These are phyloP conservation scores for Phialemonium atrogriseum DNA, from an alignment of 2,329 filamentous ascomycete genomes.

Conservation along the genomic window DNA sequence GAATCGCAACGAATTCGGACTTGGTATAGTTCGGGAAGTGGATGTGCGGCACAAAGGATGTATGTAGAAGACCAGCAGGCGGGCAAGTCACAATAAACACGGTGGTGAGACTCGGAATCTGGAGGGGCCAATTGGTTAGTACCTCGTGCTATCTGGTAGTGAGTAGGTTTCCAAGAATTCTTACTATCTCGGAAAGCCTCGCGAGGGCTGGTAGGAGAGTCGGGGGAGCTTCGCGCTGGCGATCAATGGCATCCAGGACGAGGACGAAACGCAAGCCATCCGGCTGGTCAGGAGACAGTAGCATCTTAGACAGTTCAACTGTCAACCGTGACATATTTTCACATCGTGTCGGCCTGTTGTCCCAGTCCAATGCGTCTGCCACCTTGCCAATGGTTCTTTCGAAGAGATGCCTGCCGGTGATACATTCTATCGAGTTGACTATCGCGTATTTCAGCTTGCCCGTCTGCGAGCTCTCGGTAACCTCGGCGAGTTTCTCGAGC, in stretches of 20 bases:
- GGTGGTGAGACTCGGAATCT: constrained; percentile 73
- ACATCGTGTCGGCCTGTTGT: constrained; percentile 53
- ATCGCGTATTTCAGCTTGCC: constrained; percentile 45
- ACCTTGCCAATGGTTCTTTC: constrained; percentile 60
- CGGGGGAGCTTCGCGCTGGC: constrained; percentile 68
- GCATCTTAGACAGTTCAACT: constrained; percentile 60
- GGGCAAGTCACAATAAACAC: constrained; percentile 71
- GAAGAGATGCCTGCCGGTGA: constrained; percentile 69
- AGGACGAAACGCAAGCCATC: constrained; percentile 59
- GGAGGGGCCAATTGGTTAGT: constrained; percentile 5
- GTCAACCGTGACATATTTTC: constrained; percentile 73
- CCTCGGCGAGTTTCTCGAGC: constrained; percentile 37
- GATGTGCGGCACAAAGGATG: constrained; percentile 64
- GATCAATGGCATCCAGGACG: constrained; percentile 82
- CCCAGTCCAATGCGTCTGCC: constrained; percentile 38
- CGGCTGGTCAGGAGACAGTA: constrained; percentile 29
- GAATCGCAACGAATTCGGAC: constrained; percentile 67
- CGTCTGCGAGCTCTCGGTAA: constrained; percentile 41
- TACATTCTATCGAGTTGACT: constrained; percentile 65
- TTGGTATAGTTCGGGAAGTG: constrained; percentile 82
- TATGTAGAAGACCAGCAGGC: constrained; percentile 59
- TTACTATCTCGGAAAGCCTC: constrained; percentile 70
- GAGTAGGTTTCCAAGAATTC: constrained; percentile 19
- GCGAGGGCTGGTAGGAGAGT: constrained; percentile 76
- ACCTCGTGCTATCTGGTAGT: not conserved